Conservation (phyloP, 179 eudicot species). For the Beta corolliflora region DNA sequence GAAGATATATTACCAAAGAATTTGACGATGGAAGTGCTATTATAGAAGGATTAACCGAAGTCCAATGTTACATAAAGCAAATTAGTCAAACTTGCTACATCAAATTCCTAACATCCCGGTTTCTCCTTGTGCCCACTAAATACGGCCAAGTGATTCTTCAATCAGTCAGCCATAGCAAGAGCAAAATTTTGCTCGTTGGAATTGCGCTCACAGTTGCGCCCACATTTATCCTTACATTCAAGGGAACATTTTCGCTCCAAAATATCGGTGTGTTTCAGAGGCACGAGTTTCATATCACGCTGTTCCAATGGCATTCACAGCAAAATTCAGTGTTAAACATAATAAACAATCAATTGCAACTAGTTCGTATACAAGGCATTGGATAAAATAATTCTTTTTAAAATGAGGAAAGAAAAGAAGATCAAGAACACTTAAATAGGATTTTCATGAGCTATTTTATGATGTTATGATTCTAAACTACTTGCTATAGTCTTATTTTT, state of each 20-base stretch:
- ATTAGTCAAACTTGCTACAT: neutral
- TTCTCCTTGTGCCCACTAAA: neutral
- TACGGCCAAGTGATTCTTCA: neutral
- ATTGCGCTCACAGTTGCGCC: neutral
- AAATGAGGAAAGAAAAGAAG: too few species aligned
- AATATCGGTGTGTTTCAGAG: neutral
- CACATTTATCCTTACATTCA: neutral
- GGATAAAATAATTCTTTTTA: too few species aligned
- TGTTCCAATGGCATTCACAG: neutral
- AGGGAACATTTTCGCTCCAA: neutral
- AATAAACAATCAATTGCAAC: neutral
- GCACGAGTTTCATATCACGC: neutral
- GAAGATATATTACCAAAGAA: too few species aligned
- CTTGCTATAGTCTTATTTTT: too few species aligned
- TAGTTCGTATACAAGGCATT: neutral
- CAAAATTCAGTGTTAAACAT: neutral
- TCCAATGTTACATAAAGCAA: neutral
- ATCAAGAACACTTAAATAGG: too few species aligned
- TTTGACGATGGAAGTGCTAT: neutral
- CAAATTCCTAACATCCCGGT: neutral
- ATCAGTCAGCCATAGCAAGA: conserved; percentile 11
- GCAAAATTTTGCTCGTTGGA: conserved; percentile 5
- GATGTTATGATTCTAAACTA: too few species aligned
- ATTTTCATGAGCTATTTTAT: too few species aligned
- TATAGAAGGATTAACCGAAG: too few species aligned